Conservation (phyloP, 78 protist genomes). For the Polysphondylium violaceum region DNA sequence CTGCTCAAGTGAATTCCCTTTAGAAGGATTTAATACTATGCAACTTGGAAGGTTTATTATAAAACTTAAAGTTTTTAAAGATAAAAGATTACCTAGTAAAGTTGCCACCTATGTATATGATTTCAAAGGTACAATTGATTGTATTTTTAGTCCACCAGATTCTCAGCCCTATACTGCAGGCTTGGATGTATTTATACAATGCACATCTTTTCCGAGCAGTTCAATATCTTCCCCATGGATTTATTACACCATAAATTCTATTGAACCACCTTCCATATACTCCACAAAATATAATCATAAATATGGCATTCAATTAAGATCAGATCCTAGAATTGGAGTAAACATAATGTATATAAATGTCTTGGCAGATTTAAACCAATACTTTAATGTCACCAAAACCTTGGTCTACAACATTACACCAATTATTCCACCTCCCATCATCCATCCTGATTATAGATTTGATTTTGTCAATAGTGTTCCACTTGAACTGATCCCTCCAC, state of each 20-base stretch:
- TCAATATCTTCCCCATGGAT: slow-evolving; percentile 32
- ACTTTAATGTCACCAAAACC: neutral
- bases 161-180: neutral
- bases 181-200: neutral
- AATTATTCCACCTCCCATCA: slow-evolving; percentile 18
- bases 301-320: neutral
- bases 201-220: neutral
- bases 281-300: slow-evolving; percentile 15
- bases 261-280: neutral
- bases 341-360: neutral
- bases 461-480: slow-evolving; percentile 14
- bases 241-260: neutral
- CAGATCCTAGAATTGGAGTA: slow-evolving; percentile 1
- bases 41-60: neutral
- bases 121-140: slow-evolving; percentile 9
- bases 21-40: neutral
- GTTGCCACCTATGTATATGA: neutral
- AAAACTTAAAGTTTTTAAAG: slow-evolving; percentile 1
- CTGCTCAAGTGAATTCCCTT: neutral
- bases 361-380: neutral
- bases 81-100: neutral
- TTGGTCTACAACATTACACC: slow-evolving; percentile 10
- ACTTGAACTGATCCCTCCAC: neutral
- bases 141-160: slow-evolving; percentile 1
- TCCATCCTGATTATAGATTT: neutral